phyloP scores from a whole-genome alignment of 805 yeast species.

The Kuraishia molischiana region DNA sequence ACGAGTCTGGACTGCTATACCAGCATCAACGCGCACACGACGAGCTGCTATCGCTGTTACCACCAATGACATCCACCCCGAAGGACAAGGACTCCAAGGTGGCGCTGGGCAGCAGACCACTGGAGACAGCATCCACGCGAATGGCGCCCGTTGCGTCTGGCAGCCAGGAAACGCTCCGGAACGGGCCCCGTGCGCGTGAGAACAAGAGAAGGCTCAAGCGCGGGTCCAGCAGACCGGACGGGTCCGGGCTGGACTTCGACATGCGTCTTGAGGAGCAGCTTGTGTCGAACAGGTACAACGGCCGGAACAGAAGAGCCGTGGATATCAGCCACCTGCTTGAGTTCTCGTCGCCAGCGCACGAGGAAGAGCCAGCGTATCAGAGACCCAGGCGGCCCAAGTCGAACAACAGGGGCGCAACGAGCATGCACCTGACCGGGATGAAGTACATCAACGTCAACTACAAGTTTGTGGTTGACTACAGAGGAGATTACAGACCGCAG shows the following conservation, averaged over 20 bases:
- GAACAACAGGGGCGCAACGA: conserved; percentile 19
- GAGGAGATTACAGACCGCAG: conserved; percentile 47
- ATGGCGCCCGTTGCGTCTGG: too few species aligned
- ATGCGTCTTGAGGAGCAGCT: background rate
- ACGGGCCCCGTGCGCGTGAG: background rate
- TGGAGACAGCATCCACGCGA: too few species aligned
- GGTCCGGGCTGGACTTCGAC: background rate
- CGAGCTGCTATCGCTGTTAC: too few species aligned
- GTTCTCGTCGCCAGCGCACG: conserved; percentile 36
- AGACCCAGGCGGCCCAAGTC: conserved; percentile 10
- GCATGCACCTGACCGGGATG: conserved; percentile 49
- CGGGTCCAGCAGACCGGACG: background rate
- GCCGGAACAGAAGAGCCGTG: conserved; percentile 3
- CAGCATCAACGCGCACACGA: too few species aligned
- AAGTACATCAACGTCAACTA: conserved; percentile 75
- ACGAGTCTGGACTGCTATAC: too few species aligned
- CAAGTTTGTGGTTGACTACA: conserved; percentile 67
- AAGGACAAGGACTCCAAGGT: background rate
- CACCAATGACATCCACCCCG: too few species aligned
- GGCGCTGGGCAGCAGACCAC: too few species aligned
- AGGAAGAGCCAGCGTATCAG: conserved; percentile 11
- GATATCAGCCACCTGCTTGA: conserved; percentile 58
- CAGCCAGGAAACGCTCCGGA: too few species aligned
- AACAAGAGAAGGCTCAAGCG: background rate
- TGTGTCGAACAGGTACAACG: background rate